A percentile compares a stretch with the other conserved stretches of the same genome.
Conservation (phyloP, 371 early-diverging fungal species). For the Blyttiomyces sp. region DNA sequence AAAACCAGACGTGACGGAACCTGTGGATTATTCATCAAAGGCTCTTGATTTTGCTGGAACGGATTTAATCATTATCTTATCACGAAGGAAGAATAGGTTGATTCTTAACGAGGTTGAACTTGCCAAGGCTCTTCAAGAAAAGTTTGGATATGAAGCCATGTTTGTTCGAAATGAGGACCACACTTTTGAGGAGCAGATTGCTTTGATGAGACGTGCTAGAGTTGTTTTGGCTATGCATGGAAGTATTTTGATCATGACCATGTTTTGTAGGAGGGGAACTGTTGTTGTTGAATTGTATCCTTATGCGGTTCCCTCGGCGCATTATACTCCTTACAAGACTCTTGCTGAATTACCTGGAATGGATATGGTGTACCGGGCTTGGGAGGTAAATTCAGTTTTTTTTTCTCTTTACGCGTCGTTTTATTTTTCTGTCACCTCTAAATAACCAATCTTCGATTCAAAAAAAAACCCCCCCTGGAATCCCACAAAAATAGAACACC, state of each 20-base stretch:
- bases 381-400: constrained; percentile 34
- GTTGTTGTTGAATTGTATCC: constrained; percentile 52
- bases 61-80: constrained; percentile 42
- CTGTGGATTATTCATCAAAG: not conserved
- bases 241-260: constrained; percentile 42
- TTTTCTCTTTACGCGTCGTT: not conserved
- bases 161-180: constrained; percentile 49
- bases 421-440: not conserved
- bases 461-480: not conserved
- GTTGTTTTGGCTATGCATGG: constrained; percentile 56
- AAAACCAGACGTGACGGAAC: not conserved
- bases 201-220: constrained; percentile 38
- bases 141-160: constrained; percentile 23
- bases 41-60: constrained; percentile 12
- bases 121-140: constrained; percentile 16
- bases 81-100: constrained; percentile 40
- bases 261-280: constrained; percentile 47
- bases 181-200: constrained; percentile 45
- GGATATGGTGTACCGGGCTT: constrained; percentile 43
- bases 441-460: not conserved
- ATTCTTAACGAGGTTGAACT: constrained; percentile 48
- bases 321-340: constrained; percentile 53
- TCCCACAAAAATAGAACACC: constrained; percentile 24
- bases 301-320: constrained; percentile 42
- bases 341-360: constrained; percentile 45